A percentile compares a stretch with the other conserved stretches of the same genome.
Evolutionary conservation across 148 eudicot species (phyloP).

Genomic region (Camellia lanceoleosa): DNA sequence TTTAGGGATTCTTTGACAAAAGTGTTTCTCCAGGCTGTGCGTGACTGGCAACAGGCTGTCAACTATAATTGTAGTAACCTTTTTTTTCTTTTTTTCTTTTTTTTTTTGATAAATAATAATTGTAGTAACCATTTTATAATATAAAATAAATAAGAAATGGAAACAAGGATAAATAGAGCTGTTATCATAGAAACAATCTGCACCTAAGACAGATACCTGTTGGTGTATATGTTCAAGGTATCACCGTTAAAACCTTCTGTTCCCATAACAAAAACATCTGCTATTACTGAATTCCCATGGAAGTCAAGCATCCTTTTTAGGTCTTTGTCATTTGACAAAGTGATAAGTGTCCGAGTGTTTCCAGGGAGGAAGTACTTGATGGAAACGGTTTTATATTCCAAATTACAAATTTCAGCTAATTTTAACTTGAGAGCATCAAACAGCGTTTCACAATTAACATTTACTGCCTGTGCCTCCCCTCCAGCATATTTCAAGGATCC

Average conservation of each 20-base stretch:
- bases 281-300: conserved; percentile 46
- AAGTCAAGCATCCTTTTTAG: conserved; percentile 50
- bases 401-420: conserved; percentile 48
- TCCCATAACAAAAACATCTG: conserved; percentile 49
- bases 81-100: no score
- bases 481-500: conserved; percentile 49
- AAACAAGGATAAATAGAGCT: not conserved
- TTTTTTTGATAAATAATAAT: no score
- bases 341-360: conserved; percentile 48
- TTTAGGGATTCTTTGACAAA: not conserved
- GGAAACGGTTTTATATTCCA: conserved; percentile 33
- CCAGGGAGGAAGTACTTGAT: conserved; percentile 59
- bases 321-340: conserved; percentile 44
- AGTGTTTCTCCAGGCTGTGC: not conserved
- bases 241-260: conserved; percentile 38
- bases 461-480: conserved; percentile 58
- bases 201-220: conserved; percentile 25
- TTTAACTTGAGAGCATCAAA: conserved; percentile 50
- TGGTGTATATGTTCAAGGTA: conserved; percentile 10
- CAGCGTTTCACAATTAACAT: conserved; percentile 35
- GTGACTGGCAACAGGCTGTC: not conserved
- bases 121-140: not conserved
- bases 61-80: not conserved
- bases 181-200: not conserved
- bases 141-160: not conserved